A percentile compares a stretch with the other conserved stretches of the same genome.
These are phyloP conservation scores for Chytriomyces hyalinus DNA, from an alignment of 192 early-diverging fungal species.

Conservation along the genomic window DNA sequence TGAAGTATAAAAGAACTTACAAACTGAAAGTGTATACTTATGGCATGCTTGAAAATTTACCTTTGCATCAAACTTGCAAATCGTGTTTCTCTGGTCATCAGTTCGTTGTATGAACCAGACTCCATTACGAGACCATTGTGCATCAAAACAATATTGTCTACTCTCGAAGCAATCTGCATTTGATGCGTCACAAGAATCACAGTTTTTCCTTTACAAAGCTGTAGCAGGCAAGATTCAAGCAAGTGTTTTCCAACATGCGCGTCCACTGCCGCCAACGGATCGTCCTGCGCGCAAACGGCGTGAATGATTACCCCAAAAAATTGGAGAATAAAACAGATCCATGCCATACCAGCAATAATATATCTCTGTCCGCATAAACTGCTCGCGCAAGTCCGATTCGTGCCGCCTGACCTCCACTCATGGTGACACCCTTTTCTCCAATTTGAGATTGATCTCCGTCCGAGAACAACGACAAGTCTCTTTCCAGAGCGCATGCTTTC, in stretches of 20 bases:
- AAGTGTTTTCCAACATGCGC: slow-evolving; percentile 42
- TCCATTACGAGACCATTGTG: slow-evolving; percentile 72
- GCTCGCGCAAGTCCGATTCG: slow-evolving; percentile 62
- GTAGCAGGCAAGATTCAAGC: slow-evolving; percentile 40
- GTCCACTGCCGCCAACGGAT: slow-evolving; percentile 71
- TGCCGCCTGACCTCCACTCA: slow-evolving; percentile 44
- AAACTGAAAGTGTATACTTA: slow-evolving; percentile 51
- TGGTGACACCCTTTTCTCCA: slow-evolving; percentile 39
- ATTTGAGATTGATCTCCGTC: slow-evolving; percentile 69
- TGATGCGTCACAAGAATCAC: slow-evolving; percentile 50
- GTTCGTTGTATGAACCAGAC: slow-evolving; percentile 63
- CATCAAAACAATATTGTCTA: slow-evolving; percentile 68
- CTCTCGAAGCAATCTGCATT: slow-evolving; percentile 57
- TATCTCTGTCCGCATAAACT: slow-evolving; percentile 67
- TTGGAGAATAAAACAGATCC: too few species aligned
- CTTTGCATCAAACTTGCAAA: too few species aligned
- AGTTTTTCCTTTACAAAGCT: slow-evolving; percentile 54
- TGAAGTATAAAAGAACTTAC: slow-evolving; percentile 28
- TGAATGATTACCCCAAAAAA: too few species aligned
- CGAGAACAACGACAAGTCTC: slow-evolving; percentile 75
- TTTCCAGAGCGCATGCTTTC: slow-evolving; percentile 68
- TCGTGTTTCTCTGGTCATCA: slow-evolving; percentile 46
- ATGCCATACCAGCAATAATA: slow-evolving; percentile 65
- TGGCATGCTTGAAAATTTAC: slow-evolving; percentile 59
- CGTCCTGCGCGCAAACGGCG: slow-evolving; percentile 71